Base-by-base conservation (phyloP, 1,139 yeast species). In the Hansenula lynferdii region DNA sequence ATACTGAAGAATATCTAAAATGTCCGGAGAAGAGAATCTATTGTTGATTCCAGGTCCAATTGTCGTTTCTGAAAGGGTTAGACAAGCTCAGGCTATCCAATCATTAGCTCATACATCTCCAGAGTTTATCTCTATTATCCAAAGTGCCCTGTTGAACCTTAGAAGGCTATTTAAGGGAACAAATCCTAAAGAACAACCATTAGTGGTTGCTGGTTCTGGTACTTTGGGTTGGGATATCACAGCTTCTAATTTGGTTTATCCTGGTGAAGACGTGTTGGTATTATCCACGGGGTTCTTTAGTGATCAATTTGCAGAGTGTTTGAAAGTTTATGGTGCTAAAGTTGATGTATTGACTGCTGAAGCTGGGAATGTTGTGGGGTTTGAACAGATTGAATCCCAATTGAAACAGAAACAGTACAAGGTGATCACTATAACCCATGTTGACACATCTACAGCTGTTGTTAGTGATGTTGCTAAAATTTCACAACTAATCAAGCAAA, bases 141-240 rank as follows among this genome's bases (percentile, higher is more conserved):
- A 82, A 57, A 62, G 74, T 26, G 83, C 76, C 14, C 71, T 90
- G 57, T 61, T 71, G 54, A 76, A 79, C 60, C 73, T 86, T 55
- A 76, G 97, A 54, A 73, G 69, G 49, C 63, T 90, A 48, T 89
- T 89, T 71, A 75, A 81, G 59, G 82, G 94, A 20, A 65, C 77
- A 19, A 79, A 77, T 56, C 62, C 77, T 19, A 56, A 57, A 15
- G 57, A 58, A 29, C 96, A 86, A 65, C 87, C 92, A 8, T 75
- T 84, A 48, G 85, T 90, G 17, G 61, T 90, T 45, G 74, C 95
- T 6, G 97, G 97, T 30, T 84, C 95, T 3, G 97, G 97, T 42
- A 87, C 97, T 29, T 72, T 90, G 39, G 97, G 97, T 24, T 90
- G 97, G 96, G 97, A 90, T 57, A 70, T 90, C 45, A 83, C 79